Percentiles rank a stretch among this genome's conserved stretches.
Conservation (phyloP, 1,284 basidiomycete genomes). For the Ceratobasidium sp. region DNA sequence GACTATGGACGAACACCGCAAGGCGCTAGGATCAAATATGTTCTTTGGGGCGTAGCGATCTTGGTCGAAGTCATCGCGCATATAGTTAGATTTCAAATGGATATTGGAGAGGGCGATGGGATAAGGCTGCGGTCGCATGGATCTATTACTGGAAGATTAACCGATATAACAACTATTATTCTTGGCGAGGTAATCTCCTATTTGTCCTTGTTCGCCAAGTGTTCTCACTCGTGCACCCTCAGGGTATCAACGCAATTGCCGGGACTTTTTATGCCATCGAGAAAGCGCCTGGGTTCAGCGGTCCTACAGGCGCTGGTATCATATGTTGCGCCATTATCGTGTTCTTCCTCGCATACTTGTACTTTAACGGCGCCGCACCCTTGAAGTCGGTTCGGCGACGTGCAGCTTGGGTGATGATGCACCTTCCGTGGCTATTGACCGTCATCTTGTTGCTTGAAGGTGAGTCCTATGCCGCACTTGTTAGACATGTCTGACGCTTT, state of each 20-base stretch:
- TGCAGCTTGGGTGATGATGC: constrained; percentile 16
- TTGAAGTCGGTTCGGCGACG: background rate
- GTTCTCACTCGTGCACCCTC: background rate
- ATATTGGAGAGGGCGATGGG: constrained; percentile 4
- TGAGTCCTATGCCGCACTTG: background rate
- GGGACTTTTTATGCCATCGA: constrained; percentile 29
- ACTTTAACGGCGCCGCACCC: constrained; percentile 35
- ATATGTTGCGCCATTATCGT: constrained; percentile 14
- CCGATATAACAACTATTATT: constrained; percentile 36
- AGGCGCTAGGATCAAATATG: constrained; percentile 21
- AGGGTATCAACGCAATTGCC: constrained; percentile 44
- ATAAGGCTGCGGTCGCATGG: constrained; percentile 35
- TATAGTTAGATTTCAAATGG: constrained; percentile 21
- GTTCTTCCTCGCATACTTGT: constrained; percentile 31
- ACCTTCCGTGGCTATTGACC: constrained; percentile 33
- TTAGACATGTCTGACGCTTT: background rate
- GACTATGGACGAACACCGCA: background rate
- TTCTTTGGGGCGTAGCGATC: constrained; percentile 11
- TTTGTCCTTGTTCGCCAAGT: background rate
- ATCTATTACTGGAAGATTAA: constrained; percentile 19
- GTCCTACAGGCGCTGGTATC: constrained; percentile 6
- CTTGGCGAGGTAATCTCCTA: constrained; percentile 22
- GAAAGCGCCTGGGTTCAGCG: constrained; percentile 20
- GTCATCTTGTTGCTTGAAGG: constrained; percentile 29
- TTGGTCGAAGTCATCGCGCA: constrained; percentile 22